Evolutionary conservation across 176 grass and related monocot species (phyloP).

Genomic region (Bonia amplexicaulis): DNA sequence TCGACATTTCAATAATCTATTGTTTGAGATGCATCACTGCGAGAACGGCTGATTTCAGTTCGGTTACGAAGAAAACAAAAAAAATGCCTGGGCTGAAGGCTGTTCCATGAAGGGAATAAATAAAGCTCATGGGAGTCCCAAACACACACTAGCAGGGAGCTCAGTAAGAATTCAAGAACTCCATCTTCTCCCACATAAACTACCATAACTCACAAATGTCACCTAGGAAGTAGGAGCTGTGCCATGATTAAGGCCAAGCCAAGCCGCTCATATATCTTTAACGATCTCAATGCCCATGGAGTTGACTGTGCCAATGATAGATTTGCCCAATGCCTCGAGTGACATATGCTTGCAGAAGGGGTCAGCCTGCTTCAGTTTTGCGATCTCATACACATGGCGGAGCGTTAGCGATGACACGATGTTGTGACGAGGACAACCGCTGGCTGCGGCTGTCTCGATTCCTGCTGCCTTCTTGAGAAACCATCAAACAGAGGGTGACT

Average conservation of each 20-base stretch:
- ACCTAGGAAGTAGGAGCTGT: background rate
- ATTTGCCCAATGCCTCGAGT: slow-evolving; percentile 75
- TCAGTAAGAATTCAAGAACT: background rate
- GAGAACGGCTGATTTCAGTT: background rate
- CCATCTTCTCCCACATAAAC: background rate
- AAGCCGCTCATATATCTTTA: slow-evolving; percentile 62
- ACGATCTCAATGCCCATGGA: slow-evolving; percentile 89
- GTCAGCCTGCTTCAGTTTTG: slow-evolving; percentile 76
- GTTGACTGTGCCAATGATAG: slow-evolving; percentile 77
- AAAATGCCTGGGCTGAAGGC: background rate
- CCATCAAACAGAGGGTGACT: slow-evolving; percentile 78
- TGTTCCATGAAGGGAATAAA: slow-evolving; percentile 11
- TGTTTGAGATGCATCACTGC: background rate
- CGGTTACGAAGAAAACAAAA: background rate
- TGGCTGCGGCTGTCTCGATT: slow-evolving; percentile 57
- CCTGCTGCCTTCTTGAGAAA: slow-evolving; percentile 84
- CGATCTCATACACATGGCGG: slow-evolving; percentile 79
- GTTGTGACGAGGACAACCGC: slow-evolving; percentile 53
- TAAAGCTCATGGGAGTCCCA: background rate
- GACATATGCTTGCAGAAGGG: slow-evolving; percentile 73
- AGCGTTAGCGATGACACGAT: slow-evolving; percentile 54
- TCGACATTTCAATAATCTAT: background rate
- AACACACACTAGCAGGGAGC: background rate
- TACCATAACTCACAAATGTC: background rate
- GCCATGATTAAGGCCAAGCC: background rate